A percentile compares a stretch with the other conserved stretches of the same genome.
phyloP scores from a whole-genome alignment of 306 rosid species.

The Sindora glabra region DNA sequence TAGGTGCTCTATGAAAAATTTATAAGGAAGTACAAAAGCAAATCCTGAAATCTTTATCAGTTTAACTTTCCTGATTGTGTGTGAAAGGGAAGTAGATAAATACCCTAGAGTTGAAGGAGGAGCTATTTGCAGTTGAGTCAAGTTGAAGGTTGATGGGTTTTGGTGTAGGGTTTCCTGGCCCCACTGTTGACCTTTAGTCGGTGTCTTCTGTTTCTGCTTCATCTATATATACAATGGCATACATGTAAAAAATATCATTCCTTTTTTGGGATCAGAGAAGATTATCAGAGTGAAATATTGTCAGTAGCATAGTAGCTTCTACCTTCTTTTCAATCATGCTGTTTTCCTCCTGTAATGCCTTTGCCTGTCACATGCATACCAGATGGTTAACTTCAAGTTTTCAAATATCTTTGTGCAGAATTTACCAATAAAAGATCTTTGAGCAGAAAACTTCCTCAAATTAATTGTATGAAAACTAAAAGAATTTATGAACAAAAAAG shows the following conservation, averaged over 20 bases:
- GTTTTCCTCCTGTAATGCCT: constrained; percentile 60
- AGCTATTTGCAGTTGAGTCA: constrained; percentile 14
- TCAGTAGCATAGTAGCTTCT: neutral
- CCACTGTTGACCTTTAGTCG: constrained; percentile 15
- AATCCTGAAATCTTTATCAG: neutral
- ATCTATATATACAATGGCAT: constrained; percentile 36
- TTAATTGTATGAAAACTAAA: too few relatives aligned
- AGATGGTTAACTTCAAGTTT: neutral
- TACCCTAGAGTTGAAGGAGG: constrained; percentile 52
- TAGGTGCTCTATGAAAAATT: too few relatives aligned
- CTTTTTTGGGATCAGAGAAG: neutral
- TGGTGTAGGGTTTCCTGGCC: constrained; percentile 26
- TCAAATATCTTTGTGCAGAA: neutral
- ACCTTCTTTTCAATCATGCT: constrained; percentile 56
- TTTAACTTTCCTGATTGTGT: neutral
- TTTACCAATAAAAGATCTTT: neutral
- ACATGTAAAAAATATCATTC: neutral
- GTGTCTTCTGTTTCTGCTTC: constrained; percentile 41
- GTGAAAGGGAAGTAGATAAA: neutral
- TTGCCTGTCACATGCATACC: constrained; percentile 48
- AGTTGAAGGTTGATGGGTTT: constrained; percentile 28
- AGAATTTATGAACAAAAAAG: too few relatives aligned
- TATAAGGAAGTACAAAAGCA: neutral
- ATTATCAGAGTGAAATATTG: neutral
- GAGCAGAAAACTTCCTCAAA: too few relatives aligned